These are phyloP conservation scores for Epichloe gansuensis DNA, from an alignment of 2,329 filamentous ascomycete species.

Conservation along the genomic window DNA sequence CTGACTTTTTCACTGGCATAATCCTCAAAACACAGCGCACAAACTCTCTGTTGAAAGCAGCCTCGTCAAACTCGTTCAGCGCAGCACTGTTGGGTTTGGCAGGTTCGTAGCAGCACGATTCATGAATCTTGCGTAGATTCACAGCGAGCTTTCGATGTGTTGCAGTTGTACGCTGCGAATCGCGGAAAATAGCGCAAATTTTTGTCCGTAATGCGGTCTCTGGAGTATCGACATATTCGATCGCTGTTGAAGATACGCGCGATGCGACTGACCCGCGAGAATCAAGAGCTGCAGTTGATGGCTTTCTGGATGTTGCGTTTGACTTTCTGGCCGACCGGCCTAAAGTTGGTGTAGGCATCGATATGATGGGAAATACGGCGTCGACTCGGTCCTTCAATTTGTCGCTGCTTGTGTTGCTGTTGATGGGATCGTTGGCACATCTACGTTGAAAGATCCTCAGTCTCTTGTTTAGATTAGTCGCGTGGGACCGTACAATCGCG, in stretches of 20 bases:
- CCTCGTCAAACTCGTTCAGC: conserved; percentile 62
- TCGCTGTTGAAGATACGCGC: conserved; percentile 40
- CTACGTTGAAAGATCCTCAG: background rate
- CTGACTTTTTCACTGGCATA: conserved; percentile 82
- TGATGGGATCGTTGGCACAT: background rate
- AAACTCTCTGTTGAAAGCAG: conserved; percentile 79
- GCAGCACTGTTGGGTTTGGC: conserved; percentile 36
- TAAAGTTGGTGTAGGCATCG: conserved; percentile 39
- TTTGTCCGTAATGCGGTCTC: conserved; percentile 59
- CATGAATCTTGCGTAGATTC: conserved; percentile 79
- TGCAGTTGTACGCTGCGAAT: conserved; percentile 80
- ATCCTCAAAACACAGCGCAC: conserved; percentile 69
- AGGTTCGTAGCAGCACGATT: conserved; percentile 61
- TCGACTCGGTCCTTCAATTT: background rate
- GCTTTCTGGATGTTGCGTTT: conserved; percentile 27
- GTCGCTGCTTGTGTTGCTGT: background rate
- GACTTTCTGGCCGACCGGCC: conserved; percentile 34
- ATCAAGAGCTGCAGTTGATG: conserved; percentile 23
- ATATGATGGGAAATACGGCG: background rate
- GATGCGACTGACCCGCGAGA: conserved; percentile 34
- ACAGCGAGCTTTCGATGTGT: conserved; percentile 84
- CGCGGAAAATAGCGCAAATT: conserved; percentile 59
- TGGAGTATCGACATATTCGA: conserved; percentile 65
- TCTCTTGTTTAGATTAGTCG: conserved; percentile 16
- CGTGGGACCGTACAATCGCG: conserved; percentile 11